Evolutionary conservation across 176 grass and related monocot genomes (phyloP).

Genomic region (Ampelocalamus luodianensis): DNA sequence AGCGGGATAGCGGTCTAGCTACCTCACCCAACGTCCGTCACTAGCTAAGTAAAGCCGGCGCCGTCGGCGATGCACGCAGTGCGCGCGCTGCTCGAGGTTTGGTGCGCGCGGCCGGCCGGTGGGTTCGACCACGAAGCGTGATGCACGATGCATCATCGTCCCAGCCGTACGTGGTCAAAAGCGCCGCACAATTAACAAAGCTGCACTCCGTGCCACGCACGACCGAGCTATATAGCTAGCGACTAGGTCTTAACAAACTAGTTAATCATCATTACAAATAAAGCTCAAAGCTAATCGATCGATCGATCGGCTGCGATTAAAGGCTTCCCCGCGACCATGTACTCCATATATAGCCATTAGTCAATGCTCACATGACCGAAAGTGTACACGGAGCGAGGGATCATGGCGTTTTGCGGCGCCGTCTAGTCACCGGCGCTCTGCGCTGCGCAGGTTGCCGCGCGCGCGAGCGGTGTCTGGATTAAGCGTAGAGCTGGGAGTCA

Average conservation of each 20-base stretch:
- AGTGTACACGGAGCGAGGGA: not conserved
- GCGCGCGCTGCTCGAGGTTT: slow-evolving; percentile 25
- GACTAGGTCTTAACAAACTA: not conserved
- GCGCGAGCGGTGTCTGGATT: not conserved
- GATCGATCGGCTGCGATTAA: slow-evolving; percentile 9
- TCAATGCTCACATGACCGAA: slow-evolving; percentile 42
- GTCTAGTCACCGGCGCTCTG: not conserved
- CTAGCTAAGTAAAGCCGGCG: slow-evolving; percentile 31
- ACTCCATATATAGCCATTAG: slow-evolving; percentile 14
- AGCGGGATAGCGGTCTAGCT: not conserved
- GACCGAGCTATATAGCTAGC: not conserved
- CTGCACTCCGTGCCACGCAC: not conserved
- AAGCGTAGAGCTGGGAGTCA: too few species aligned
- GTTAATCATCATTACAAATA: slow-evolving; percentile 9
- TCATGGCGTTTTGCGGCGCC: slow-evolving; percentile 42
- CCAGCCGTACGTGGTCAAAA: slow-evolving; percentile 25
- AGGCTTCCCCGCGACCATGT: not conserved
- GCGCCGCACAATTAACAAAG: not conserved
- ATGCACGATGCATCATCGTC: not conserved
- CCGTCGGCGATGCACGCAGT: slow-evolving; percentile 27
- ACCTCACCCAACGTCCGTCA: not conserved
- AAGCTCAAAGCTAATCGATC: slow-evolving; percentile 11
- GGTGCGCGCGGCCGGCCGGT: slow-evolving; percentile 19
- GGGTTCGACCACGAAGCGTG: slow-evolving; percentile 6
- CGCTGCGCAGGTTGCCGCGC: not conserved